Evolutionary conservation across 805 yeast genomes (phyloP), one percentile per base, ranked within the genome.

Genomic region (Schwanniomyces occidentalis): DNA sequence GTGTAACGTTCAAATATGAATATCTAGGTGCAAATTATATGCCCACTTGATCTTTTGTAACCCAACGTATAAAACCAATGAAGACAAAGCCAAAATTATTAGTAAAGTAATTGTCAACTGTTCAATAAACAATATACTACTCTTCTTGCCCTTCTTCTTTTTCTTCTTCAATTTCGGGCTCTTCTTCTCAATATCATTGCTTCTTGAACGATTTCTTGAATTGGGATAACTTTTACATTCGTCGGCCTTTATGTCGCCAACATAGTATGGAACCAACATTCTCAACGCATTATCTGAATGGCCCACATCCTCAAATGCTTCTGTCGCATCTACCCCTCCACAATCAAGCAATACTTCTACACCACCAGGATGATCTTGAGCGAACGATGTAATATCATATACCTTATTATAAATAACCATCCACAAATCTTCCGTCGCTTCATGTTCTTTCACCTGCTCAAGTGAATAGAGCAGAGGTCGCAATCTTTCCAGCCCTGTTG

Each of bases 391-490:
- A 19, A 85, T 73, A 57, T 87, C 82, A 57, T 81, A 87, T 5
- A 91, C 95, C 47, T 82, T 80, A 38, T 83, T 87, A 49, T 87
- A 81, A 41, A 87, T 72, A 37, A 87, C 74, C 71, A 91, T 78
- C 95, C 96, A 91, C 27, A 87, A 63, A 49, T 85, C 88, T 12
- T 82, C 84, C 26, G 80, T 75, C n/a, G 78, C 68, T 57, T 76
- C 79, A 71, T 90, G 97, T 47, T 71, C 55, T 20, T 80, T 73
- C 34, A 89, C 78, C 57, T 89, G 86, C 24, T 63, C 65, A 25
- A 44, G 27, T 3, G 52, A 35, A 30, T 28, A 49, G 18, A 23
- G 17, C 18, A 30, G 34, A 6, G 27, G 23, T 9, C 17, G n/a
- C n/a, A n/a, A n/a, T n/a, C n/a, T n/a, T n/a, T n/a, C n/a, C n/a